Evolutionary conservation across 1,284 basidiomycete species (phyloP), one percentile per base, ranked within the genome.

Genomic region (Lignosus rhinocerotis): DNA sequence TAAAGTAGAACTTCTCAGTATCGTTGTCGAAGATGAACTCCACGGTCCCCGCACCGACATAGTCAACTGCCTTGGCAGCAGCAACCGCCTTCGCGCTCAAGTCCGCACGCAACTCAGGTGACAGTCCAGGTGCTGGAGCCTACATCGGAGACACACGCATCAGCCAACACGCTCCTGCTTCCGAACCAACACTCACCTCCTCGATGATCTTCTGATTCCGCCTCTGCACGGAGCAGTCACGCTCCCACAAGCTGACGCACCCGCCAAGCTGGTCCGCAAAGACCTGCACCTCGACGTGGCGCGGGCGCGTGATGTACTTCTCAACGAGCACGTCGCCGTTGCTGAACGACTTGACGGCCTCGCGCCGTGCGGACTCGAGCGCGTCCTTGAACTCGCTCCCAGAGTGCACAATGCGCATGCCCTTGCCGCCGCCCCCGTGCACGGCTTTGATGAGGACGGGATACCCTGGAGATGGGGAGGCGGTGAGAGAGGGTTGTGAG

Each of bases 121-220:
- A 84, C 31, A 98, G 76, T 3, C 93, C 92, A 3, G 95, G 95
- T 3, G 95, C 96, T 17, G 96, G 96, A 5, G 95, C 94, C 84
- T 92, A 68, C 50, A 32, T 42, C 38, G 0, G 2, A 4, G 21
- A 21, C 21, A 41, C 10, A 25, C 21, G 25, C 36, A 32, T 53
- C 17, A 36, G 43, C 21, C 42, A 1, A 31, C 9, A 16, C 11
- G 17, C 45, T 38, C 6, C 1, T 14, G 3, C 19, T 19, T 11
- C 39, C 16, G 31, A 16, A 58, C 19, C 33, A 41, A 25, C 1
- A 69, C 73, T 11, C 52, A 85, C 87, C 80, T 96, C 93, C 72
- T 96, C 93, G 59, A 96, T 94, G 60, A 96, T 94, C 81, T 96
- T 97, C 77, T 97, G 94, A 69, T 96, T 95, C 59, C 95, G 80